phyloP scores from a whole-genome alignment of 2,329 filamentous ascomycete genomes.

The Fusarium sp. region DNA sequence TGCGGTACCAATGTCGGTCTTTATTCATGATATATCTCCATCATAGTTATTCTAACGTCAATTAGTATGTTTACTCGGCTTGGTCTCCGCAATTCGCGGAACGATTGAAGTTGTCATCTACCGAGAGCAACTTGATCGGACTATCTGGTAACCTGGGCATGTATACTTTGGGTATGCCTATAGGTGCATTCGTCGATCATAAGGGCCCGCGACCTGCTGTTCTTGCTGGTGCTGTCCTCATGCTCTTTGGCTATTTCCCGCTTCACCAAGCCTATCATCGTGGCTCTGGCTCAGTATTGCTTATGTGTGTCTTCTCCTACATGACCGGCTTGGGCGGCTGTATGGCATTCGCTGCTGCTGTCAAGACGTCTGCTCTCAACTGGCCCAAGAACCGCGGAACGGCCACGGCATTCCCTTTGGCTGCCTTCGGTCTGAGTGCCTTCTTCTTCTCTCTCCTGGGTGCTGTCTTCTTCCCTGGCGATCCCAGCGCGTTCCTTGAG shows the following conservation, averaged over 20 bases:
- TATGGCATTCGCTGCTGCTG: slow-evolving; percentile 86
- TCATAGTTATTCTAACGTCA: slow-evolving; percentile 15
- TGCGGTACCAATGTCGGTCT: slow-evolving; percentile 88
- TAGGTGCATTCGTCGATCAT: slow-evolving; percentile 87
- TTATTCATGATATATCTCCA: neutral
- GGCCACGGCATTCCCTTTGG: slow-evolving; percentile 91
- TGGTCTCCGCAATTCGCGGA: slow-evolving; percentile 97
- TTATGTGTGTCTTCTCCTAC: slow-evolving; percentile 85
- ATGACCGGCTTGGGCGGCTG: slow-evolving; percentile 90
- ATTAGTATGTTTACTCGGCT: slow-evolving; percentile 95
- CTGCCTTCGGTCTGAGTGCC: slow-evolving; percentile 92
- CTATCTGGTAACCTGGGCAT: slow-evolving; percentile 90
- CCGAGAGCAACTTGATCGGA: slow-evolving; percentile 90
- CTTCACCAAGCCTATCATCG: slow-evolving; percentile 81
- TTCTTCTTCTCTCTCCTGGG: slow-evolving; percentile 93
- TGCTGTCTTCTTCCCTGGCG: slow-evolving; percentile 80
- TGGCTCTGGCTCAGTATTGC: slow-evolving; percentile 67
- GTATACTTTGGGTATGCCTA: slow-evolving; percentile 90
- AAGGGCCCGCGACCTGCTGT: slow-evolving; percentile 84
- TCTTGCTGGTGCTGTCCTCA: slow-evolving; percentile 75
- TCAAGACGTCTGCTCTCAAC: slow-evolving; percentile 90
- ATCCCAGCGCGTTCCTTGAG: slow-evolving; percentile 83
- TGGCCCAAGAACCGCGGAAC: slow-evolving; percentile 93
- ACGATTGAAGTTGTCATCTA: slow-evolving; percentile 86
- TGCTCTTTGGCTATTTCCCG: slow-evolving; percentile 86